Percentiles rank a stretch among this genome's conserved stretches.
These are phyloP conservation scores for Zygoascus flipseniorum DNA, from an alignment of 805 yeast species.

Conservation along the genomic window DNA sequence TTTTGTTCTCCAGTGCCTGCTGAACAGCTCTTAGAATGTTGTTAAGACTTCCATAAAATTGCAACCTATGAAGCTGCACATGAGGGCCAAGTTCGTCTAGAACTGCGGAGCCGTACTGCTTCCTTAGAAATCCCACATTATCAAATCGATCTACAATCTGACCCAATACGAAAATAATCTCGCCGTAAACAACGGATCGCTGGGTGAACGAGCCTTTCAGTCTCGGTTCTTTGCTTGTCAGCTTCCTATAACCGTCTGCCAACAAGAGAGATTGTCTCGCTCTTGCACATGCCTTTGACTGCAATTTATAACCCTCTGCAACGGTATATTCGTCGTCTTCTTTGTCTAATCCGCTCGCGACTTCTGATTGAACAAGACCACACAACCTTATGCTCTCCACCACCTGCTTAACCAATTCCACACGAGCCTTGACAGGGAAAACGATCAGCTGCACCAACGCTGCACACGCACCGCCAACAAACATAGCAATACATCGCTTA, in stretches of 20 bases:
- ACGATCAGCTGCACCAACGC: slow-evolving; percentile 36
- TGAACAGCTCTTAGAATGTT: slow-evolving; percentile 36
- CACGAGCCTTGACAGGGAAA: slow-evolving; percentile 43
- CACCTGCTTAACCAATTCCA: slow-evolving; percentile 35
- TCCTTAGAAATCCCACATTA: slow-evolving; percentile 36
- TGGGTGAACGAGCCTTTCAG: slow-evolving; percentile 39
- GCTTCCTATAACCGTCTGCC: slow-evolving; percentile 32
- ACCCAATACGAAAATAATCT: slow-evolving; percentile 37
- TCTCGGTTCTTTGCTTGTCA: slow-evolving; percentile 35
- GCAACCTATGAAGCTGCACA: slow-evolving; percentile 38
- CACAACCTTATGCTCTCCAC: slow-evolving; percentile 34
- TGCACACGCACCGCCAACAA: slow-evolving; percentile 43
- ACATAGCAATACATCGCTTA: slow-evolving; percentile 42
- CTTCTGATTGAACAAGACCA: slow-evolving; percentile 31
- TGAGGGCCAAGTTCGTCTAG: slow-evolving; percentile 36
- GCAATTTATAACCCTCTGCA: slow-evolving; percentile 26
- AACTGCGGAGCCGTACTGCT: slow-evolving; percentile 38
- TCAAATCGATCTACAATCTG: slow-evolving; percentile 42
- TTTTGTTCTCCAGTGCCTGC: slow-evolving; percentile 35
- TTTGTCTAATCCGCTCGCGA: slow-evolving; percentile 30
- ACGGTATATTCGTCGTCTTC: slow-evolving; percentile 28
- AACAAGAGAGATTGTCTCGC: slow-evolving; percentile 33
- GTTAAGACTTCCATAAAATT: slow-evolving; percentile 35
- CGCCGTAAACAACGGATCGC: slow-evolving; percentile 33
- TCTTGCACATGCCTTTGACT: slow-evolving; percentile 29